Evolutionary conservation across 78 protist genomes (phyloP).

Genomic region (Polysphondylium violaceum): DNA sequence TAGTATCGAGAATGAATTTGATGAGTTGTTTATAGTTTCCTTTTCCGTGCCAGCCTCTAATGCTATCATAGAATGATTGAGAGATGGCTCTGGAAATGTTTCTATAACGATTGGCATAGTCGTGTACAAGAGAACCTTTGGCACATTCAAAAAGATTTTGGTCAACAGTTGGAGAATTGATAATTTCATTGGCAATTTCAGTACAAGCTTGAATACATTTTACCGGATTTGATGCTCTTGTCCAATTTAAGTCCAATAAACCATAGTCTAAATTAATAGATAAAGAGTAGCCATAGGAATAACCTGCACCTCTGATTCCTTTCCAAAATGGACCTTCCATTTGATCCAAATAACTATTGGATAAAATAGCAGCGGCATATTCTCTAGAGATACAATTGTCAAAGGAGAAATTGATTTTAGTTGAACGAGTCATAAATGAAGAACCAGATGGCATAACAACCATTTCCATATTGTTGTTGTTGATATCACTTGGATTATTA

Average conservation of each 20-base stretch:
- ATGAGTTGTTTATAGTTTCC: too few relatives aligned
- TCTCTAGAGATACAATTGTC: not conserved
- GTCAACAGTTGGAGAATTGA: not conserved
- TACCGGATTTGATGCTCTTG: slow-evolving; percentile 6
- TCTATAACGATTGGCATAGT: not conserved
- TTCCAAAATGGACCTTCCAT: slow-evolving; percentile 84
- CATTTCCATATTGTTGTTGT: too few relatives aligned
- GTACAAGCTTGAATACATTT: not conserved
- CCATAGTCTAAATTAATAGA: slow-evolving; percentile 34
- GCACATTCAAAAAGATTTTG: too few relatives aligned
- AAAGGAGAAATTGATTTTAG: not conserved
- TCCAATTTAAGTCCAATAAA: slow-evolving; percentile 4
- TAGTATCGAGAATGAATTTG: too few relatives aligned
- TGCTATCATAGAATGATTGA: not conserved
- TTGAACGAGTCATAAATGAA: not conserved
- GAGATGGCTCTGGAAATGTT: not conserved
- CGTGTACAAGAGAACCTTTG: not conserved
- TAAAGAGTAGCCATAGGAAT: slow-evolving; percentile 47
- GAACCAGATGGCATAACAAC: not conserved
- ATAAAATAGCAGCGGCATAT: slow-evolving; percentile 2
- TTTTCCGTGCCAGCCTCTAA: too few relatives aligned
- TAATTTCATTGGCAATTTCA: slow-evolving; percentile 6
- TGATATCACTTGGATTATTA: too few relatives aligned
- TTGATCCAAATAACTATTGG: slow-evolving; percentile 10
- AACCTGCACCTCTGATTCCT: slow-evolving; percentile 80